Base-by-base conservation (phyloP, 495 filamentous ascomycete genomes). In the Podospora bellae-mahoneyi region DNA sequence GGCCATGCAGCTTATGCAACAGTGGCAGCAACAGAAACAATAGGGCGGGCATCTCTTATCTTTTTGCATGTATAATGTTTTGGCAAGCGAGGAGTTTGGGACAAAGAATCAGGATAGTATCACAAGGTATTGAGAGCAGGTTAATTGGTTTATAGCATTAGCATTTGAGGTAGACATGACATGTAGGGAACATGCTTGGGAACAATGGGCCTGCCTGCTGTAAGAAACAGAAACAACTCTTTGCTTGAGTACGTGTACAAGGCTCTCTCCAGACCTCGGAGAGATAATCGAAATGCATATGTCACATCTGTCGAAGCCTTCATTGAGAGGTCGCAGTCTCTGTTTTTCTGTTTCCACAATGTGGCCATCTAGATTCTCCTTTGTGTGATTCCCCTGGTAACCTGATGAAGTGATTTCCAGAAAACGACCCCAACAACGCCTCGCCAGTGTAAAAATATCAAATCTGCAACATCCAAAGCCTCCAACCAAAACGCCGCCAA, bases 1-100 rank as follows among this genome's bases (percentile, higher is more conserved):
- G 74, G 88, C 91, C 19, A 85, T 91, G 20, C 78, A 80, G 23
- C 79, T 96, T 44, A 82, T 96, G 81, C 86, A 89, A 67, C 84
- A 89, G 56, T 84, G 78, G 30, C 81, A 80, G 66, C 64, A 79
- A 67, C 63, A 68, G 10, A 55, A 62, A 18, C 69, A 65, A 74
- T 20, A 64, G 63, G 1, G 56, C n/a, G 1, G 23, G 23, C n/a
- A 28, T 20, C 27, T 28, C 30, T 18, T 53, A 32, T 54, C 30
- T 34, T 9, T 28, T 64, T 23, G 30, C 13, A 19, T 64, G 32
- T 19, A 4, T 64, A 15, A 2, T 19, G 6, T 58, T 58, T 58
- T 58, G 56, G 61, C 61, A 34, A 63, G 61, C 61, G 19, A 44
- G 61, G 61, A 63, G 61, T 63, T 63, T 61, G 15, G 26, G 16